Percentiles rank a stretch among this genome's conserved stretches.
Conservation (phyloP, 2,329 filamentous ascomycete species). For the Phoma sp. region DNA sequence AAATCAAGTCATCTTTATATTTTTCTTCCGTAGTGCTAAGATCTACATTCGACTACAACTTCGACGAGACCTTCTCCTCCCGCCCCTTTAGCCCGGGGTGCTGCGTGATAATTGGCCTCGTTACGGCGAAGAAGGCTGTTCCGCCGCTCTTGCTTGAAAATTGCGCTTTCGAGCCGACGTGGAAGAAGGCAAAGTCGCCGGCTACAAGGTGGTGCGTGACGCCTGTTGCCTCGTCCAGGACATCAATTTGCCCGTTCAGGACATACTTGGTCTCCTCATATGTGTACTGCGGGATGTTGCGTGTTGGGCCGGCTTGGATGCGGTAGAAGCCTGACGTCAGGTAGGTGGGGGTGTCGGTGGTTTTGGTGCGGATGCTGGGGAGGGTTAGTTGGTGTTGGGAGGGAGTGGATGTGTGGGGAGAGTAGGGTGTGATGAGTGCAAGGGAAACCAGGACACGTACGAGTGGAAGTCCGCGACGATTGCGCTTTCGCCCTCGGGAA, state of each 20-base stretch:
- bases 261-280: constrained; percentile 40
- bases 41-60: no score
- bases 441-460: no score
- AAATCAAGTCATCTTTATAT: no score
- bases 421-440: background rate
- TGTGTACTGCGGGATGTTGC: constrained; percentile 28
- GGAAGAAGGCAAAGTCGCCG: constrained; percentile 38
- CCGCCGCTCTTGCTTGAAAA: constrained; percentile 34
- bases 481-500: constrained; percentile 33
- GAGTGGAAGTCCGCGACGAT: constrained; percentile 39
- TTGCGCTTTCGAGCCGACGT: constrained; percentile 32
- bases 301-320: constrained; percentile 30
- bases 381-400: background rate
- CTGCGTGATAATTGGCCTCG: constrained; percentile 27
- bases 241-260: constrained; percentile 34
- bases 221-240: constrained; percentile 35
- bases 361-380: constrained; percentile 32
- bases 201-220: constrained; percentile 34
- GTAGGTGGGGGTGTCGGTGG: constrained; percentile 29
- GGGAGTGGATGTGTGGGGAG: no score
- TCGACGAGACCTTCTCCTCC: constrained; percentile 23
- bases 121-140: constrained; percentile 33
- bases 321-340: constrained; percentile 39
- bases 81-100: constrained; percentile 29
- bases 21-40: no score